Conservation (phyloP, 2,329 filamentous ascomycete genomes). For the Fusarium oxysporum region DNA sequence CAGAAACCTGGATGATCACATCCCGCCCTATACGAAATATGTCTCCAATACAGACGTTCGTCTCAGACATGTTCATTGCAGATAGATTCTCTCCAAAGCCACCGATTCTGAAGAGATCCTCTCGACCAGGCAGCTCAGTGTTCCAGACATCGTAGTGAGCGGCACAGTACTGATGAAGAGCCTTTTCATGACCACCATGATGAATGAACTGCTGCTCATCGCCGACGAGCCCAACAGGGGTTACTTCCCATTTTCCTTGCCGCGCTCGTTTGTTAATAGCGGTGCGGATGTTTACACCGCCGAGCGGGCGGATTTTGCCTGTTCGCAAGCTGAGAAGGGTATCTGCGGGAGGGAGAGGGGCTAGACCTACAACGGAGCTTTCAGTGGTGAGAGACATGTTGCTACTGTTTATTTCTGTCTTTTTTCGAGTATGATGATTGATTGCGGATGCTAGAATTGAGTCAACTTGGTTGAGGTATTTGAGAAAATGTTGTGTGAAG, state of each 20-base stretch:
- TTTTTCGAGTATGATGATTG: neutral
- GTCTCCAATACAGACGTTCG: conserved; percentile 38
- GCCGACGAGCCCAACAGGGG: conserved; percentile 18
- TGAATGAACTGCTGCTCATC: conserved; percentile 32
- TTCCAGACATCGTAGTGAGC: conserved; percentile 33
- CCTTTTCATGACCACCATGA: conserved; percentile 32
- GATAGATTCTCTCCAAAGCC: conserved; percentile 37
- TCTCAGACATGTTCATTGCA: conserved; percentile 21
- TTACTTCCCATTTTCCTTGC: conserved; percentile 25
- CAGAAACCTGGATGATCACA: conserved; percentile 30
- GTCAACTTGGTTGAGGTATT: neutral
- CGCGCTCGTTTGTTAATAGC: conserved; percentile 32
- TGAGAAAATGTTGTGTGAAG: neutral
- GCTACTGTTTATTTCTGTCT: neutral
- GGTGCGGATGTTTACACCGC: conserved; percentile 30
- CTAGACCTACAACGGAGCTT: conserved; percentile 21
- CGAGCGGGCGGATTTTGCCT: conserved; percentile 29
- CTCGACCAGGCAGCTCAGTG: conserved; percentile 13
- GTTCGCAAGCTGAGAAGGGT: conserved; percentile 31
- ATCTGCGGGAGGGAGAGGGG: conserved; percentile 27
- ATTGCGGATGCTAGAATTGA: neutral
- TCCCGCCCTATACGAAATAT: conserved; percentile 18
- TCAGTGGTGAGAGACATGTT: neutral
- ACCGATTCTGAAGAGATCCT: conserved; percentile 28
- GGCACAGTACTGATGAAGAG: conserved; percentile 34